These are phyloP conservation scores for Ogataea nitratoaversa DNA, from an alignment of 805 yeast genomes.

Conservation along the genomic window DNA sequence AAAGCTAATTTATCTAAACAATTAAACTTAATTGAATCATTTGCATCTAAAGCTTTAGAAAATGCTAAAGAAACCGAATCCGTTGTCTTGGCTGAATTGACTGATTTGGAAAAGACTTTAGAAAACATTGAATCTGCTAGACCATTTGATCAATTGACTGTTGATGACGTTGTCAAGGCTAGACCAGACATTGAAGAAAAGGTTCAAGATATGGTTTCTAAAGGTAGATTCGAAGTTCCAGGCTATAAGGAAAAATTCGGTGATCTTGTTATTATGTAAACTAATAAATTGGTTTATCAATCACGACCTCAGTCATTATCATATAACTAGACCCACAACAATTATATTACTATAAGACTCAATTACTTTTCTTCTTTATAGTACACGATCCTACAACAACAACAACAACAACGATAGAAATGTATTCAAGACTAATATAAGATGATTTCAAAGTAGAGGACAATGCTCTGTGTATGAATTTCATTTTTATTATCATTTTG, in stretches of 20 bases:
- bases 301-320: constrained; percentile 4
- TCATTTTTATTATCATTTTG: neutral
- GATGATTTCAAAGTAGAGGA: too few species aligned
- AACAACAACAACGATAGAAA: too few species aligned
- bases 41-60: constrained; percentile 92
- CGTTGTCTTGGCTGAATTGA: constrained; percentile 80
- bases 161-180: constrained; percentile 90
- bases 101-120: constrained; percentile 81
- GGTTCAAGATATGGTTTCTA: constrained; percentile 89
- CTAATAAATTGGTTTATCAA: constrained; percentile 1
- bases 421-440: neutral
- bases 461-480: too few species aligned
- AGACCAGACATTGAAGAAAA: constrained; percentile 97
- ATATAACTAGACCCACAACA: neutral
- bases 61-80: constrained; percentile 92
- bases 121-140: constrained; percentile 94
- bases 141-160: constrained; percentile 95
- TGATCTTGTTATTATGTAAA: constrained; percentile 85
- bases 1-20: constrained; percentile 85
- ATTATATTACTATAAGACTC: too few species aligned
- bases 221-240: constrained; percentile 97
- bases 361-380: neutral
- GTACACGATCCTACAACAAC: neutral
- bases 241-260: constrained; percentile 99
- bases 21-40: constrained; percentile 85